Base-by-base conservation (phyloP, 306 rosid genomes). In the Vigna angularis region DNA sequence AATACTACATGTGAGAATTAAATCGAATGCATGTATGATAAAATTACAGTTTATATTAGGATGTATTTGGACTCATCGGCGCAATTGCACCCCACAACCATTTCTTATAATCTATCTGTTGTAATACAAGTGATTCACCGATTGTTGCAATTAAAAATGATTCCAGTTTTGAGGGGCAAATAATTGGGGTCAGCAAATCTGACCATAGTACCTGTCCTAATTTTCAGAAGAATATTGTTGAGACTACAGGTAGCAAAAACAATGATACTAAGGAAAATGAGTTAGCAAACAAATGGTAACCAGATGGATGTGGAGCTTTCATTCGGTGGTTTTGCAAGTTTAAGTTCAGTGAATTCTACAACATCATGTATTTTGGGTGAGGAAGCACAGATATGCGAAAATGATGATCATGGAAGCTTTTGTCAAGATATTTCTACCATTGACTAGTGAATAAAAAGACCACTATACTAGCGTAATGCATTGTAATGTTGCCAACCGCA, bases 281-380 rank as follows among this genome's bases (percentile, higher is more conserved):
- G 76, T 71, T 65, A 26, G 52, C 51, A 24, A 64, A 75, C 77
- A 66, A 20, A 53, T 81, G 81, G 80, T 69, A 50, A 75, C 11
- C 93, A 71, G 55, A 70, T 76, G 66, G 86, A 73, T 56, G 47
- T 52, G 70, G 87, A 90, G 77, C 71, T 49, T 75, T 82, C 82
- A 22, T 84, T 70, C 28, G 86, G 85, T 65, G 81, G 32, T 38
- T 24, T 63, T 66, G 85, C 85, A 66, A 61, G 78, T 80, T 61
- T 61, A 42, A 30, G 66, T 57, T 70, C 53, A 22, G 72, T 20
- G 57, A 68, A 74, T 50, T 77, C 86, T 58, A 75, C 82, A 75
- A 86, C 83, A 63, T 55, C 87, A 62, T 58, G 79, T 77, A 84
- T 76, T 80, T 63, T 69, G 69, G 82, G 72, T 32, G 93, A 88